Evolutionary conservation across 1,139 yeast species (phyloP), one percentile per base, ranked within the genome.

Genomic region (Groenewaldozyma sp.): DNA sequence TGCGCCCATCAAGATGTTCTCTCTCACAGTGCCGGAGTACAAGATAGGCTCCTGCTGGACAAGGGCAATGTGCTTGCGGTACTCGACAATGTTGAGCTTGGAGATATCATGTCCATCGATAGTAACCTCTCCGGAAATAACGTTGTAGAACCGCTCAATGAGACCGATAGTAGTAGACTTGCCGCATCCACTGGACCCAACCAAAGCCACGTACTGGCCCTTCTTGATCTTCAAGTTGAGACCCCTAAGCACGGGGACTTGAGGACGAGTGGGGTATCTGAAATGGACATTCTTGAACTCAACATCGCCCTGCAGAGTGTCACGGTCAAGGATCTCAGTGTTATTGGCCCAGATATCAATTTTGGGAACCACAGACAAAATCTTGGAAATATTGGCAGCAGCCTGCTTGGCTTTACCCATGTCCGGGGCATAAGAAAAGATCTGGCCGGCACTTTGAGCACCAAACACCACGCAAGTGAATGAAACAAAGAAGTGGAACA

Each of bases 151-250:
- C 42, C 94, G 66, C 49, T 87, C 71, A 40, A 86, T 62, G 40
- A 88, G 64, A 21, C 88, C 82, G n/a, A 94, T 82, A 27, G 93
- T 79, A 0, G 96, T 88, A 2, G 95, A 82, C 62, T 88, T 88
- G 29, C 97, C 97, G 52, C 94, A 76, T 3, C 97, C 97, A 3
- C 95, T 84, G 1, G 96, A 93, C 0, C 97, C 98, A 2, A 88
- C 97, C 45, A 88, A 73, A 51, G 97, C 94, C 26, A 86, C 84
- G 53, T 83, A 84, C 44, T 93, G 87, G 2, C 96, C 96, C 36
- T 77, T 70, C 42, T 76, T 72, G 42, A 88, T 78, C 24, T 67
- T 73, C 47, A 88, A 69, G 47, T 77, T 73, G 38, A 87, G 57
- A 9, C 81, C 73, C 26, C 76, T 70, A 56, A 88, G 78, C 10